Percentiles rank a stretch among this genome's conserved stretches.
These are phyloP conservation scores for Fomitopsis palustris DNA, from an alignment of 1,284 basidiomycete species.

Conservation along the genomic window DNA sequence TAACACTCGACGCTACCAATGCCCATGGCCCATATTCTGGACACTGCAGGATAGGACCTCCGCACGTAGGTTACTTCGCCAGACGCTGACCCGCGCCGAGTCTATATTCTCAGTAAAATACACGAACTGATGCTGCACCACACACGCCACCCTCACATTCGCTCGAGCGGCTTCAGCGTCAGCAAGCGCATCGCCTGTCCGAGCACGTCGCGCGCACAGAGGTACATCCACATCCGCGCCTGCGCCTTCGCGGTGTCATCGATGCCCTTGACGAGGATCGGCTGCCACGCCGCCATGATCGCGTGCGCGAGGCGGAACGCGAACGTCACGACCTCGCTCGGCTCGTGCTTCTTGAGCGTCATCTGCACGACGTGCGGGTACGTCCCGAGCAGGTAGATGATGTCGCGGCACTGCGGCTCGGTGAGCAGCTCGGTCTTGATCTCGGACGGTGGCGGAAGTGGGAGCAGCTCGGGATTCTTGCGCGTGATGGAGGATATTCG, in stretches of 20 bases:
- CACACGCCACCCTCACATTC: slow-evolving; percentile 65
- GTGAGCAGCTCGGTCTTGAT: slow-evolving; percentile 72
- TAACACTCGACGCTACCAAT: no score
- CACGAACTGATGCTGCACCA: background rate
- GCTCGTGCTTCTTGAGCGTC: slow-evolving; percentile 85
- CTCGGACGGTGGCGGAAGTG: slow-evolving; percentile 64
- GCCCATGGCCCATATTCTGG: no score
- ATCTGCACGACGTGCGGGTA: slow-evolving; percentile 91
- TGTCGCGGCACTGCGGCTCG: slow-evolving; percentile 79
- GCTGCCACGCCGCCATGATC: slow-evolving; percentile 89
- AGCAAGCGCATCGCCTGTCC: slow-evolving; percentile 85
- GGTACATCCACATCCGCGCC: slow-evolving; percentile 90
- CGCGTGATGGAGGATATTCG: slow-evolving; percentile 91
- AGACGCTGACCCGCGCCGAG: no score
- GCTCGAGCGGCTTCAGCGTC: slow-evolving; percentile 85
- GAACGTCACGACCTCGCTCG: slow-evolving; percentile 85
- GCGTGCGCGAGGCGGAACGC: slow-evolving; percentile 76
- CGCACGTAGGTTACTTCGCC: no score
- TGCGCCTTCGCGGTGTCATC: slow-evolving; percentile 44
- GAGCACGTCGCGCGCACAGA: slow-evolving; percentile 86
- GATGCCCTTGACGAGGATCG: slow-evolving; percentile 34
- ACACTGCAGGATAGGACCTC: no score
- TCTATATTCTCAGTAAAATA: background rate
- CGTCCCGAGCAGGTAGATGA: slow-evolving; percentile 80
- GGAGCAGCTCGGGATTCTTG: slow-evolving; percentile 88